Conservation (phyloP, 2,329 filamentous ascomycete genomes). For the Arthroderma uncinatum region DNA sequence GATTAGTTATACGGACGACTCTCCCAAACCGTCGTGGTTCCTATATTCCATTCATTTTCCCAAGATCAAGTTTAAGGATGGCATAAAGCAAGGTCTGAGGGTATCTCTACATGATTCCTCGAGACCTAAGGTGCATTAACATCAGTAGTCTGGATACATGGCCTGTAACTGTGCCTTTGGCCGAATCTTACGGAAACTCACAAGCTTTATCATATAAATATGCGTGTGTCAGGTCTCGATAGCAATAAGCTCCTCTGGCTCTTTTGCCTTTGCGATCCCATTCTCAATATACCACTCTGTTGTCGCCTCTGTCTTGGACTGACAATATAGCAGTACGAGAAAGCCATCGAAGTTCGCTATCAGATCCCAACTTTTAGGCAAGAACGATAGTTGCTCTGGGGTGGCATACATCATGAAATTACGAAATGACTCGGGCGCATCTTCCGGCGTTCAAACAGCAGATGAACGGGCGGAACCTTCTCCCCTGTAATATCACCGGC, state of each 20-base stretch:
- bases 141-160: no score
- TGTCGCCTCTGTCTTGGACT: slow-evolving; percentile 12
- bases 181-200: slow-evolving; percentile 3
- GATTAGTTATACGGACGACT: no score
- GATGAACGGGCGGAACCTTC: neutral
- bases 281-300: slow-evolving; percentile 8
- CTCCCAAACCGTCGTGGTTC: neutral
- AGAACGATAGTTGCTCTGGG: slow-evolving; percentile 16
- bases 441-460: neutral
- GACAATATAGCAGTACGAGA: slow-evolving; percentile 18
- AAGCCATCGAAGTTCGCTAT: slow-evolving; percentile 21
- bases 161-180: no score
- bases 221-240: slow-evolving; percentile 21
- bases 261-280: slow-evolving; percentile 9
- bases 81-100: no score
- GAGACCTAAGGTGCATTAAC: no score
- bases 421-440: neutral
- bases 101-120: no score
- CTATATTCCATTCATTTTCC: no score
- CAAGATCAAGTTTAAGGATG: no score
- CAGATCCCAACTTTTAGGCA: slow-evolving; percentile 18
- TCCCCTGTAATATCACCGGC: neutral
- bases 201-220: slow-evolving; percentile 26
- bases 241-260: slow-evolving; percentile 25
- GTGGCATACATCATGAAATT: slow-evolving; percentile 13